Evolutionary conservation across 768 basidiomycete species (phyloP).

Genomic region (Russula brevipes): DNA sequence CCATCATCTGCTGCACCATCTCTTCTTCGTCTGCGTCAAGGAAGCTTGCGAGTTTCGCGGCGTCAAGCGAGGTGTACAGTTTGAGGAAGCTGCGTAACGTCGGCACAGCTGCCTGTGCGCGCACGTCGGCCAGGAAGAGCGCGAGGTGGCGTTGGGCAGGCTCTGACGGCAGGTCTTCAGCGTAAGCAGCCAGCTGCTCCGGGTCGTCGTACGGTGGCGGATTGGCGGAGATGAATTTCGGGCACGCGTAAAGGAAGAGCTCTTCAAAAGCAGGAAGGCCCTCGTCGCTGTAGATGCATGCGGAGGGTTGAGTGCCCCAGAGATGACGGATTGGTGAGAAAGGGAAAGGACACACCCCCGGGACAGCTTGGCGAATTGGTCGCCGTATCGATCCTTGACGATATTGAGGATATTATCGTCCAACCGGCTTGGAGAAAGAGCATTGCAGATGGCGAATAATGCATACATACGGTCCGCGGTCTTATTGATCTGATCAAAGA

Average conservation of each 20-base stretch:
- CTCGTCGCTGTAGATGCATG: constrained; percentile 47
- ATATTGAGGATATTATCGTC: constrained; percentile 94
- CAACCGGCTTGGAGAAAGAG: constrained; percentile 84
- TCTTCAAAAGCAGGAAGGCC: constrained; percentile 81
- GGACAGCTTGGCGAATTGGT: constrained; percentile 81
- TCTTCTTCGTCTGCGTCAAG: constrained; percentile 89
- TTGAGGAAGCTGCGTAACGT: constrained; percentile 90
- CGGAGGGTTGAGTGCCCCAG: background rate
- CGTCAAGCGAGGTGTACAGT: constrained; percentile 90
- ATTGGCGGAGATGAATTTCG: constrained; percentile 94
- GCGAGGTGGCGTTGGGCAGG: constrained; percentile 79
- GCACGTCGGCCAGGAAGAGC: constrained; percentile 79
- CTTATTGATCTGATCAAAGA: constrained; percentile 76
- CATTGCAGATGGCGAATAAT: constrained; percentile 88
- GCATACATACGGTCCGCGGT: constrained; percentile 98
- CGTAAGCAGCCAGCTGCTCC: constrained; percentile 45
- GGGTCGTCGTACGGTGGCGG: constrained; percentile 90
- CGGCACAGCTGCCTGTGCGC: constrained; percentile 69
- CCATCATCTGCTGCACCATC: constrained; percentile 95
- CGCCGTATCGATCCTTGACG: constrained; percentile 90
- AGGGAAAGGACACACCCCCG: constrained; percentile 55
- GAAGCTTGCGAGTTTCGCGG: constrained; percentile 88
- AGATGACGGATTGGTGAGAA: background rate
- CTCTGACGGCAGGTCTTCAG: constrained; percentile 47
- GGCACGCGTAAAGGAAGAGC: constrained; percentile 90